A percentile compares a stretch with the other conserved stretches of the same genome.
Evolutionary conservation across 306 rosid species (phyloP).

Genomic region (Elaeagnus macrophylla): DNA sequence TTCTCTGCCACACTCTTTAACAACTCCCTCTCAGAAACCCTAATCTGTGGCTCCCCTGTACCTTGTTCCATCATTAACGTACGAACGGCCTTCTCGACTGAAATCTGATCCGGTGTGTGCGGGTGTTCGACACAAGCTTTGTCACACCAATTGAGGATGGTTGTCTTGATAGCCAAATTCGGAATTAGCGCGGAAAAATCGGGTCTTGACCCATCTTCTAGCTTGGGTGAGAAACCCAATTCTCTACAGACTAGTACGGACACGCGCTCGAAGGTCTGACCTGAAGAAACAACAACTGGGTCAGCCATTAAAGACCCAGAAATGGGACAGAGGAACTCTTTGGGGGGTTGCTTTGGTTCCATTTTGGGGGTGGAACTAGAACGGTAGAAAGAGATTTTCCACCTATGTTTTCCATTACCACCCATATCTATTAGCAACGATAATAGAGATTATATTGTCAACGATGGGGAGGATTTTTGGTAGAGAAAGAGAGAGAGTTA

Average conservation of each 20-base stretch:
- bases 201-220: conserved; percentile 58
- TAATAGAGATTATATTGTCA: not conserved
- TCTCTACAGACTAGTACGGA: conserved; percentile 51
- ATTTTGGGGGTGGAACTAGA: conserved; percentile 26
- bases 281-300: conserved; percentile 83
- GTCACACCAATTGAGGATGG: conserved; percentile 61
- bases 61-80: conserved; percentile 21
- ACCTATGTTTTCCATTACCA: conserved; percentile 64
- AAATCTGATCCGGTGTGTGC: conserved; percentile 35
- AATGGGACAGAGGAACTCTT: conserved; percentile 62
- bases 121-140: conserved; percentile 28
- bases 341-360: conserved; percentile 27
- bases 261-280: conserved; percentile 82
- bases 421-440: conserved; percentile 28
- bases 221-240: conserved; percentile 34
- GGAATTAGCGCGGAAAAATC: conserved; percentile 64
- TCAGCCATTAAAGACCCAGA: conserved; percentile 68
- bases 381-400: conserved; percentile 63
- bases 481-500: no score
- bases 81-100: conserved; percentile 35
- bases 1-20: conserved; percentile 52
- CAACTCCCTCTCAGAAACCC: conserved; percentile 70
- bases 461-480: no score
- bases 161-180: conserved; percentile 48
- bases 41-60: conserved; percentile 5